A percentile compares a stretch with the other conserved stretches of the same genome.
Evolutionary conservation across 2,329 filamentous ascomycete genomes (phyloP).

Genomic region (Harringtonia lauricola): DNA sequence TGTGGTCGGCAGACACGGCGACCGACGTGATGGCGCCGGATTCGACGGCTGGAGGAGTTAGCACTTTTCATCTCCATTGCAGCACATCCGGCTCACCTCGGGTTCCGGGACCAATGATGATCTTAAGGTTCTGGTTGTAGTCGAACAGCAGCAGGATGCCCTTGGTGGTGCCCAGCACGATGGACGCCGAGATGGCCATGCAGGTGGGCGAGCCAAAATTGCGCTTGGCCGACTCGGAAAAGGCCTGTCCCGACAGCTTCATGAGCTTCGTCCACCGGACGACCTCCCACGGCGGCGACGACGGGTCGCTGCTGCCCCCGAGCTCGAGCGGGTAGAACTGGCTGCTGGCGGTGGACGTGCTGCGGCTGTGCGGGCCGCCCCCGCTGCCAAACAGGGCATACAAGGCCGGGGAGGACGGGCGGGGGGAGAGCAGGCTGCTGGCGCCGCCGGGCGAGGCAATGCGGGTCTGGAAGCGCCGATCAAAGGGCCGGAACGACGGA

Average conservation of each 20-base stretch:
- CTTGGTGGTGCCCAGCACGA: slow-evolving; percentile 87
- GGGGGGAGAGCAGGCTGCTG: slow-evolving; percentile 41
- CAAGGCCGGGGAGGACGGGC: slow-evolving; percentile 68
- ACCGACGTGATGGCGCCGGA: slow-evolving; percentile 79
- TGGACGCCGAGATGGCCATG: slow-evolving; percentile 74
- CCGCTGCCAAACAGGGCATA: neutral
- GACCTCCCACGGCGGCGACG: slow-evolving; percentile 84
- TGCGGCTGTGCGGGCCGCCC: slow-evolving; percentile 66
- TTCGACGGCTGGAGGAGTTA: slow-evolving; percentile 57
- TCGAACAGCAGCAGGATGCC: slow-evolving; percentile 94
- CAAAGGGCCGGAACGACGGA: slow-evolving; percentile 83
- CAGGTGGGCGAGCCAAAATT: slow-evolving; percentile 91
- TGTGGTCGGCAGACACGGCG: slow-evolving; percentile 87
- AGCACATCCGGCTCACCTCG: slow-evolving; percentile 69
- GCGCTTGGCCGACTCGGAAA: slow-evolving; percentile 83
- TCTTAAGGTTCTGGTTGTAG: slow-evolving; percentile 90
- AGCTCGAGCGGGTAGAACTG: slow-evolving; percentile 46
- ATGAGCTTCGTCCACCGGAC: slow-evolving; percentile 90
- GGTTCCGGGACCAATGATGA: slow-evolving; percentile 85
- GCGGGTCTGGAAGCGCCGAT: slow-evolving; percentile 85
- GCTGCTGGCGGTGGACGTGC: slow-evolving; percentile 63
- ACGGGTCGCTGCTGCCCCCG: slow-evolving; percentile 25
- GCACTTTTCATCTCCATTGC: neutral
- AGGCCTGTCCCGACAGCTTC: slow-evolving; percentile 80
- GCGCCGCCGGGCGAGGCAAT: slow-evolving; percentile 48